Percentiles rank a stretch among this genome's conserved stretches.
phyloP scores from a whole-genome alignment of 257 asterid species.

The Primulina huaijiensis region DNA sequence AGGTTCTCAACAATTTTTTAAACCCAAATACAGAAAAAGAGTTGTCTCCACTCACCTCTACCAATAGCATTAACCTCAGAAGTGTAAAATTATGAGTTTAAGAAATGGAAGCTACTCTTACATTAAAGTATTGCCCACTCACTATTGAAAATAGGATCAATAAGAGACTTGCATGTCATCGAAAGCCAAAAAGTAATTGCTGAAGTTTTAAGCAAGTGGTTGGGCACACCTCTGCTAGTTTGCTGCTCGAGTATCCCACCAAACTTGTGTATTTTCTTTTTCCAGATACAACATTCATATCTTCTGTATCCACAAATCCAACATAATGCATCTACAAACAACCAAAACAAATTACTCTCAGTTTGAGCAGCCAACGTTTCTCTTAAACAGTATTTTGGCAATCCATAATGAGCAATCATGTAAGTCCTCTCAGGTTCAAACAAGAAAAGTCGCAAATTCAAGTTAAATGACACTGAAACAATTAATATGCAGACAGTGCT shows the following conservation, averaged over 20 bases:
- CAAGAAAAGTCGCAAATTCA: conserved; percentile 9
- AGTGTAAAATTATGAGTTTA: neutral
- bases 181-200: conserved; percentile 6
- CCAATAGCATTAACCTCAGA: conserved; percentile 14
- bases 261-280: conserved; percentile 74
- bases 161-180: conserved; percentile 8
- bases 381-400: conserved; percentile 3
- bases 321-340: conserved; percentile 72
- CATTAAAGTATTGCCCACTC: neutral
- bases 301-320: conserved; percentile 97
- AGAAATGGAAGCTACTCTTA: conserved; percentile 16
- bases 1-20: neutral
- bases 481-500: conserved; percentile 15
- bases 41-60: conserved; percentile 13
- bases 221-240: conserved; percentile 78
- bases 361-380: conserved; percentile 14
- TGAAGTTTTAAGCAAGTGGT: conserved; percentile 21
- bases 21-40: neutral
- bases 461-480: conserved; percentile 7
- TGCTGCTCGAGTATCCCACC: conserved; percentile 80
- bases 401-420: neutral
- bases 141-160: conserved; percentile 1
- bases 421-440: neutral
- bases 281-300: conserved; percentile 85
- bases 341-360: conserved; percentile 18